These are phyloP conservation scores for Neurospora sublineolata DNA, from an alignment of 495 filamentous ascomycete genomes.

Conservation along the genomic window DNA sequence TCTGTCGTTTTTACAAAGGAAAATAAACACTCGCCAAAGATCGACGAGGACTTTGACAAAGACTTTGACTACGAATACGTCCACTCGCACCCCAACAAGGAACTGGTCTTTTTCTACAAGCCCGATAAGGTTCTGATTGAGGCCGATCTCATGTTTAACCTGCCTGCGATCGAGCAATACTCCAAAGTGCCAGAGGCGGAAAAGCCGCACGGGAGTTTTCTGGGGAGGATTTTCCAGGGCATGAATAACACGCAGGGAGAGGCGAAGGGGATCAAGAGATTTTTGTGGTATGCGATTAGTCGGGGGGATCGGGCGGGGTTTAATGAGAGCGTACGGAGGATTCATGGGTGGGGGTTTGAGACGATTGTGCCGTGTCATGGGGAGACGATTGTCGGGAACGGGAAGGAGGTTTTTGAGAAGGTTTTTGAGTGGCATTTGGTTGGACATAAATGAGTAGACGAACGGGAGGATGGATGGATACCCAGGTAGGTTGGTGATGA, in stretches of 20 bases:
- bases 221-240: slow-evolving; percentile 50
- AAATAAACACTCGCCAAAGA: slow-evolving; percentile 31
- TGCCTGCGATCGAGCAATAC: slow-evolving; percentile 83
- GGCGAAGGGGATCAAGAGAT: slow-evolving; percentile 64
- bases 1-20: slow-evolving; percentile 49
- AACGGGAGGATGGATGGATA: neutral
- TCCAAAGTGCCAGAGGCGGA: slow-evolving; percentile 42
- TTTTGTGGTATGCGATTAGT: slow-evolving; percentile 70
- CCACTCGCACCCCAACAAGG: slow-evolving; percentile 66
- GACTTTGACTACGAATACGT: slow-evolving; percentile 87
- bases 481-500: neutral
- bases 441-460: slow-evolving; percentile 26
- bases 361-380: slow-evolving; percentile 88
- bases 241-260: slow-evolving; percentile 51
- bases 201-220: slow-evolving; percentile 41
- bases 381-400: slow-evolving; percentile 70
- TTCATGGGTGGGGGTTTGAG: slow-evolving; percentile 75
- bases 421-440: slow-evolving; percentile 79
- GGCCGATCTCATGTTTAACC: slow-evolving; percentile 85
- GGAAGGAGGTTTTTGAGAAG: slow-evolving; percentile 66
- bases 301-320: slow-evolving; percentile 54
- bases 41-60: slow-evolving; percentile 67
- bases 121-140: slow-evolving; percentile 75
- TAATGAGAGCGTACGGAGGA: slow-evolving; percentile 52
- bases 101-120: slow-evolving; percentile 77